phyloP scores from a whole-genome alignment of 164 flowering plant genomes.

The Macadamia integrifolia region DNA sequence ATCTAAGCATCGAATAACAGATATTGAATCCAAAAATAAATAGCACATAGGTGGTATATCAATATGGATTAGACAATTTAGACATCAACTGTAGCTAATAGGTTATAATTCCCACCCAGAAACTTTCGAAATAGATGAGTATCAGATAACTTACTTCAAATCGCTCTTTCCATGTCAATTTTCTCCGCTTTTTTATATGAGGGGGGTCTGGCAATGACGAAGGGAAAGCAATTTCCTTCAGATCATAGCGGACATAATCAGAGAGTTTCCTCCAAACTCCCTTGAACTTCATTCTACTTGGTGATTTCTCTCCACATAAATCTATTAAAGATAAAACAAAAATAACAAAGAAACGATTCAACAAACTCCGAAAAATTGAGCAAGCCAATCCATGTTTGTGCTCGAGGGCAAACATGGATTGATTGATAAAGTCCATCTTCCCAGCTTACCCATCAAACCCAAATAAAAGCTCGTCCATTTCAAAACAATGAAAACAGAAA shows the following conservation, averaged over 20 bases:
- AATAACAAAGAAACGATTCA: too few species aligned
- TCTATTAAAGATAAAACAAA: neutral
- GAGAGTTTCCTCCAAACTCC: constrained; percentile 52
- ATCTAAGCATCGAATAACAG: too few species aligned
- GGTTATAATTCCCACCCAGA: neutral
- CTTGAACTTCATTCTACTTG: constrained; percentile 51
- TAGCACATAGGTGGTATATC: too few species aligned
- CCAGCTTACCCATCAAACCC: neutral
- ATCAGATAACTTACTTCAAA: constrained; percentile 35
- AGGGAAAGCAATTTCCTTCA: constrained; percentile 88
- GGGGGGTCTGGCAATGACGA: constrained; percentile 89
- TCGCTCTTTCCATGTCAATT: constrained; percentile 64
- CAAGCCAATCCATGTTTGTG: too few species aligned
- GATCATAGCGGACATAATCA: constrained; percentile 80
- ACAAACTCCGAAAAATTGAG: too few species aligned
- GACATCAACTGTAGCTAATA: neutral
- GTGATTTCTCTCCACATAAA: neutral
- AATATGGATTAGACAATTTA: neutral
- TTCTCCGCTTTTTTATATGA: constrained; percentile 46
- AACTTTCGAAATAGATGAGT: neutral
- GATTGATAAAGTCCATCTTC: too few species aligned
- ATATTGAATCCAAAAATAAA: neutral
- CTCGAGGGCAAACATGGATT: too few species aligned
- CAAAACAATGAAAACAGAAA: too few species aligned
- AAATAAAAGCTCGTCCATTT: neutral